Evolutionary conservation across 2,329 filamentous ascomycete genomes (phyloP).

Genomic region (Beauveria brongniartii): DNA sequence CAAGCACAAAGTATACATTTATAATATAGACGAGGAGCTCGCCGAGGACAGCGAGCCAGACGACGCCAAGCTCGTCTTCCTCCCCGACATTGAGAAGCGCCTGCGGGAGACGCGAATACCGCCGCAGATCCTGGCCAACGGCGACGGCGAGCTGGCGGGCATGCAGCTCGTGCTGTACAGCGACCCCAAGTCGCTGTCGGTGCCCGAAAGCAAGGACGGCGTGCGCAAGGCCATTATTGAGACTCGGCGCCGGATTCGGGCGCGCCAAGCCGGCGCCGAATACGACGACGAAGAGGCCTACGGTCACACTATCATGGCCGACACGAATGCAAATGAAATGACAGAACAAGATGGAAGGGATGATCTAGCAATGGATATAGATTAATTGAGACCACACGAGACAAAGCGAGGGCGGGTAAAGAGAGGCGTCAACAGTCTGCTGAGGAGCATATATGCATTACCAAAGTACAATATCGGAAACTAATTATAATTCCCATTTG

Average conservation of each 20-base stretch:
- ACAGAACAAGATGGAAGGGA: conserved; percentile 29
- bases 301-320: too few species aligned
- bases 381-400: conserved; percentile 25
- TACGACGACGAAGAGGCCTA: conserved; percentile 27
- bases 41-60: conserved; percentile 38
- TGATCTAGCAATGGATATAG: conserved; percentile 61
- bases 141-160: conserved; percentile 45
- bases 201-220: conserved; percentile 66
- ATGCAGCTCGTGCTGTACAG: conserved; percentile 79
- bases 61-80: conserved; percentile 61
- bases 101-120: conserved; percentile 64
- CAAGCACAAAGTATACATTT: conserved; percentile 81
- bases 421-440: neutral
- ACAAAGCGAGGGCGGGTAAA: neutral
- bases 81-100: conserved; percentile 79
- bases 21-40: conserved; percentile 82
- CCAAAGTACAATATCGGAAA: neutral
- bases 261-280: conserved; percentile 34
- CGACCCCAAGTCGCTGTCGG: conserved; percentile 66
- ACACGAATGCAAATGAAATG: neutral
- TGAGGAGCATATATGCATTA: neutral
- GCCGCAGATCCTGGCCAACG: conserved; percentile 52
- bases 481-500: neutral
- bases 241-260: conserved; percentile 59
- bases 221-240: conserved; percentile 81